A percentile compares a stretch with the other conserved stretches of the same genome.
Evolutionary conservation across 192 early-diverging fungal genomes (phyloP).

Genomic region (Coemansia sp.): DNA sequence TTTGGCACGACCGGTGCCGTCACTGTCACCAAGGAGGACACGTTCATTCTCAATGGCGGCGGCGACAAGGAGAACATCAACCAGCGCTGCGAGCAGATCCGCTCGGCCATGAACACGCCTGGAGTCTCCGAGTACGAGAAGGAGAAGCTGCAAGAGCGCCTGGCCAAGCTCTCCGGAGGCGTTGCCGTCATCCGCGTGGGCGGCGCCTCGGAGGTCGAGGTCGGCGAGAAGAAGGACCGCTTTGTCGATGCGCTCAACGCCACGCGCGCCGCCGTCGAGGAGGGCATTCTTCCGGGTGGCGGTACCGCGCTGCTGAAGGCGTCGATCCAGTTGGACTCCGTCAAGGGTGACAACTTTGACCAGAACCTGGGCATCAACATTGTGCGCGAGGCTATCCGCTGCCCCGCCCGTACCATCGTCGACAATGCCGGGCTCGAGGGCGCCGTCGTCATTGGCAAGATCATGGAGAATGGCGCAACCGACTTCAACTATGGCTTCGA

Average conservation of each 20-base stretch:
- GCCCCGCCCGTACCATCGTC: constrained; percentile 91
- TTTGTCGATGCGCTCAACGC: constrained; percentile 98
- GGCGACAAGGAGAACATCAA: constrained; percentile 86
- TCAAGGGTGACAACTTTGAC: constrained; percentile 98
- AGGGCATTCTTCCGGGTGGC: constrained; percentile 99
- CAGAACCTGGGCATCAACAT: constrained; percentile 98
- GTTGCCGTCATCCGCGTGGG: constrained; percentile 99
- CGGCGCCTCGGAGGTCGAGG: constrained; percentile 97
- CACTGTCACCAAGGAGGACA: constrained; percentile 99
- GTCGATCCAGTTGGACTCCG: constrained; percentile 69
- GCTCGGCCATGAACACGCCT: constrained; percentile 76
- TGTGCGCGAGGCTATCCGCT: constrained; percentile 89
- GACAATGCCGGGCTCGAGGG: constrained; percentile 98
- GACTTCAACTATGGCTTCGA: constrained; percentile 95
- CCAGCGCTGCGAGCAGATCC: constrained; percentile 97
- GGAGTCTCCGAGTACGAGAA: constrained; percentile 95
- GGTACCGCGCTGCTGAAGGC: constrained; percentile 97
- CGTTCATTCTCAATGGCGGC: constrained; percentile 94
- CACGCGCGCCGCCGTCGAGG: constrained; percentile 98
- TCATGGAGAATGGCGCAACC: constrained; percentile 73
- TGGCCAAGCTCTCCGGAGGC: constrained; percentile 97
- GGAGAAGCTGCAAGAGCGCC: constrained; percentile 99
- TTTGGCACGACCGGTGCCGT: constrained; percentile 86
- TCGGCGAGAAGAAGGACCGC: constrained; percentile 99
- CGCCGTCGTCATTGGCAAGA: constrained; percentile 91